A percentile compares a stretch with the other conserved stretches of the same genome.
These are phyloP conservation scores for Acrocalymma vagum DNA, from an alignment of 2,329 filamentous ascomycete genomes.

Conservation along the genomic window DNA sequence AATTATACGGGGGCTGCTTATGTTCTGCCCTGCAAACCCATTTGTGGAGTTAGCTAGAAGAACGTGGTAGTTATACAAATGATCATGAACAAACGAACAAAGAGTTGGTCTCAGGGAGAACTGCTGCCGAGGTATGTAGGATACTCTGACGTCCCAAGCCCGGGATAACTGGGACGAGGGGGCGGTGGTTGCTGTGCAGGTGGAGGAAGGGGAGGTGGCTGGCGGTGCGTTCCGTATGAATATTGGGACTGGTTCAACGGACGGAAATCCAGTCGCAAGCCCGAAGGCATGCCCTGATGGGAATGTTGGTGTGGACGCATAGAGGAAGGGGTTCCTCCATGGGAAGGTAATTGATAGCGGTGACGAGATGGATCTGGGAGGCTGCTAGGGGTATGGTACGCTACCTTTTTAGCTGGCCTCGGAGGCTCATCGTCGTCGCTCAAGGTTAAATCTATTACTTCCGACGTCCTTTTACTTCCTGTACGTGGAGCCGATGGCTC, in stretches of 20 bases:
- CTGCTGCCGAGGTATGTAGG: slow-evolving; percentile 35
- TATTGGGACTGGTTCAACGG: slow-evolving; percentile 30
- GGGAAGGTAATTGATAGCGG: slow-evolving; percentile 38
- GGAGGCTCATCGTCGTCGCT: slow-evolving; percentile 57
- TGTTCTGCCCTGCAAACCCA: slow-evolving; percentile 26
- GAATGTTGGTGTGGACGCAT: slow-evolving; percentile 25
- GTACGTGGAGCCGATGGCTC: slow-evolving; percentile 47
- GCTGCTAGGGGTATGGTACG: slow-evolving; percentile 49
- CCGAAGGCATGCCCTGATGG: slow-evolving; percentile 21
- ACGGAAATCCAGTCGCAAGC: slow-evolving; percentile 24
- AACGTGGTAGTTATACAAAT: slow-evolving; percentile 20
- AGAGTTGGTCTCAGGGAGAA: slow-evolving; percentile 30
- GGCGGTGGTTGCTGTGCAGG: slow-evolving; percentile 11
- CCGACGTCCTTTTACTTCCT: slow-evolving; percentile 54
- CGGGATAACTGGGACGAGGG: slow-evolving; percentile 14
- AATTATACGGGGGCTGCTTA: slow-evolving; percentile 38
- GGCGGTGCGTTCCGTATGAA: slow-evolving; percentile 25
- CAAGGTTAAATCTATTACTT: slow-evolving; percentile 59
- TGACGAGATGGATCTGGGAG: slow-evolving; percentile 39
- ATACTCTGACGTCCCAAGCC: slow-evolving; percentile 35
- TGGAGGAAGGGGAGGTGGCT: slow-evolving; percentile 29
- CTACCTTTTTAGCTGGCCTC: slow-evolving; percentile 50
- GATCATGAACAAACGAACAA: slow-evolving; percentile 19
- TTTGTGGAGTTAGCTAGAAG: slow-evolving; percentile 29
- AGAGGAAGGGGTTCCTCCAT: slow-evolving; percentile 20